These are phyloP conservation scores for Daldinia bambusicola DNA, from an alignment of 495 filamentous ascomycete genomes.

Conservation along the genomic window DNA sequence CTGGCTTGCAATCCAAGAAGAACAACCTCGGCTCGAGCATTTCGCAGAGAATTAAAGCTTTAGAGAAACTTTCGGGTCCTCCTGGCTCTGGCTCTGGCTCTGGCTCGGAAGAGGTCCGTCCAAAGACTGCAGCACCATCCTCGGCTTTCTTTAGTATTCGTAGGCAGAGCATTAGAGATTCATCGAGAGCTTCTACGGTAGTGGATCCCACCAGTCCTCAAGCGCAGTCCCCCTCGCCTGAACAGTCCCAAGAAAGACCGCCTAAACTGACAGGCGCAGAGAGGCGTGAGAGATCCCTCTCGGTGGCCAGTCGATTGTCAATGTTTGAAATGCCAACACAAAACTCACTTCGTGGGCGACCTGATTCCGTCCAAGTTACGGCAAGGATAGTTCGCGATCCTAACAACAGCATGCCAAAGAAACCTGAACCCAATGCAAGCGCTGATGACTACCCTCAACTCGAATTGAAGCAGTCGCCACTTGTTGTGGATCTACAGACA, in stretches of 20 bases:
- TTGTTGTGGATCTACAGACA: constrained; percentile 75
- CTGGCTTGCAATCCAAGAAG: constrained; percentile 70
- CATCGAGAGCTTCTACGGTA: constrained; percentile 59
- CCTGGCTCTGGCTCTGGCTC: too few species aligned
- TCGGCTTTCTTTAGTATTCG: constrained; percentile 65
- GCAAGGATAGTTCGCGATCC: constrained; percentile 78
- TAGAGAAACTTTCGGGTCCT: constrained; percentile 74
- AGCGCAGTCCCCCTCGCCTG: constrained; percentile 52
- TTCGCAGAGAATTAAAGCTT: constrained; percentile 86
- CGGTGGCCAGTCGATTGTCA: constrained; percentile 57
- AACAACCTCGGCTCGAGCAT: constrained; percentile 87
- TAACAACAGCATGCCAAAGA: constrained; percentile 57
- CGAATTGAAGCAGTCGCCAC: constrained; percentile 74
- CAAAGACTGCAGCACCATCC: constrained; percentile 52
- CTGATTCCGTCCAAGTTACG: constrained; percentile 81
- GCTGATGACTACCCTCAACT: constrained; percentile 57
- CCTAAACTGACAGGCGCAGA: constrained; percentile 47
- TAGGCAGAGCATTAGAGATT: constrained; percentile 54
- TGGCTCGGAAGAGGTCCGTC: constrained; percentile 50
- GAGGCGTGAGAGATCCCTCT: constrained; percentile 54
- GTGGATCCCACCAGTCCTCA: constrained; percentile 55
- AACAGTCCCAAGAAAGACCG: constrained; percentile 56
- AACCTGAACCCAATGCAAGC: constrained; percentile 52
- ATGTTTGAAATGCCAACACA: constrained; percentile 56
- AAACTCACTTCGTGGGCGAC: constrained; percentile 55